A percentile compares a stretch with the other conserved stretches of the same genome.
Conservation (phyloP, 371 early-diverging fungal genomes). For the Mucor irregularis region DNA sequence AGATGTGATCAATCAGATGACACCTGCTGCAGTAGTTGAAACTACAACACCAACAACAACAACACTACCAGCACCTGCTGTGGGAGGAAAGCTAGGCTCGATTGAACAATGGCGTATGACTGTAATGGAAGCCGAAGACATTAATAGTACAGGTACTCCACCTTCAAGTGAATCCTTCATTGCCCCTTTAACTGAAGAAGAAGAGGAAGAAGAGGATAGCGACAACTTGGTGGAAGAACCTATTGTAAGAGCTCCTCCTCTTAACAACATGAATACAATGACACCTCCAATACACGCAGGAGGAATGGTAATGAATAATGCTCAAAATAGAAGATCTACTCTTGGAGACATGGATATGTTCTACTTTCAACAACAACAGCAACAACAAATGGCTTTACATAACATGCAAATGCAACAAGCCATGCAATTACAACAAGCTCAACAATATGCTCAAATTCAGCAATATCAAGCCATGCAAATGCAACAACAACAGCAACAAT, state of each 20-base stretch:
- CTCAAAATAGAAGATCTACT: constrained; percentile 27
- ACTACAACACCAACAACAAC: constrained; percentile 3
- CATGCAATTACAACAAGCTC: constrained; percentile 34
- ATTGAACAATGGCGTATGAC: constrained; percentile 32
- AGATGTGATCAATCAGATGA: constrained; percentile 11
- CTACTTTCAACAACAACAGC: constrained; percentile 26
- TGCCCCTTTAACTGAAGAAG: background rate
- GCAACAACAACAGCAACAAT: constrained; percentile 27
- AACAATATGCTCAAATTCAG: constrained; percentile 28
- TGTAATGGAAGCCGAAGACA: constrained; percentile 21
- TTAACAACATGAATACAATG: background rate
- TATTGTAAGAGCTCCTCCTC: background rate
- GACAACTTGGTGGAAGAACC: constrained; percentile 18
- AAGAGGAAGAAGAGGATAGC: constrained; percentile 2
- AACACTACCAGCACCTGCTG: background rate
- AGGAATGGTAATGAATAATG: no score
- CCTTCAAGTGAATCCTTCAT: constrained; percentile 4
- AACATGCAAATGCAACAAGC: constrained; percentile 31
- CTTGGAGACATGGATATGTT: constrained; percentile 41
- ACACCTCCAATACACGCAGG: no score
- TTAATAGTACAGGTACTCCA: background rate
- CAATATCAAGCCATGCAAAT: constrained; percentile 36
- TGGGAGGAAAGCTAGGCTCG: background rate
- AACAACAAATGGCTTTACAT: constrained; percentile 16
- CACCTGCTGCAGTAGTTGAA: constrained; percentile 6